Evolutionary conservation across 2,329 filamentous ascomycete species (phyloP).

Genomic region (Drechmeria coniospora): DNA sequence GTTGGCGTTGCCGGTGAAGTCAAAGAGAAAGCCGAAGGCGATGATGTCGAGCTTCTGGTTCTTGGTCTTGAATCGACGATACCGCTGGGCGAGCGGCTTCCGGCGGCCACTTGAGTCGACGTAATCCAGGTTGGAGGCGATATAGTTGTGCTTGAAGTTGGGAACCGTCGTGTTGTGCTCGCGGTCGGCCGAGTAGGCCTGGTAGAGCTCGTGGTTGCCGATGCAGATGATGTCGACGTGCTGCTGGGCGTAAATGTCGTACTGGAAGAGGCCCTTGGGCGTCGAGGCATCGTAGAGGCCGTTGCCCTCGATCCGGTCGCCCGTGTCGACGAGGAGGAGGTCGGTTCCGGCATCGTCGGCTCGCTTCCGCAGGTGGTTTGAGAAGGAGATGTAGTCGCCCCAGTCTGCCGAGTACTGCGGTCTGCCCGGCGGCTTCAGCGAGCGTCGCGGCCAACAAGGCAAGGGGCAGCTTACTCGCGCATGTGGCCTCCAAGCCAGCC

Average conservation of each 20-base stretch:
- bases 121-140: constrained; percentile 90
- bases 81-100: constrained; percentile 66
- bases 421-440: constrained; percentile 23
- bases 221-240: constrained; percentile 70
- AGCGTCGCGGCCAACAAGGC: neutral
- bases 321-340: constrained; percentile 86
- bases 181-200: constrained; percentile 56
- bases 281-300: constrained; percentile 81
- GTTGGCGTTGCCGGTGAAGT: constrained; percentile 82
- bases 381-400: constrained; percentile 95
- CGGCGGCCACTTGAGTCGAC: constrained; percentile 56
- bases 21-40: constrained; percentile 87
- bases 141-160: constrained; percentile 64
- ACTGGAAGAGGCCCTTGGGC: constrained; percentile 79
- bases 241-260: constrained; percentile 73
- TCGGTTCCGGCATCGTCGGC: constrained; percentile 70
- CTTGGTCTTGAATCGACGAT: constrained; percentile 81
- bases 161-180: constrained; percentile 72
- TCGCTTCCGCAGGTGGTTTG: constrained; percentile 61
- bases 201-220: constrained; percentile 93
- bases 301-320: constrained; percentile 86
- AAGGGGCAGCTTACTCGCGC: constrained; percentile 49
- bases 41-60: constrained; percentile 72
- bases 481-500: constrained; percentile 92
- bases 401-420: constrained; percentile 90